A percentile compares a stretch with the other conserved stretches of the same genome.
Evolutionary conservation across 768 basidiomycete species (phyloP).

Genomic region (Tricholoma matsutake): DNA sequence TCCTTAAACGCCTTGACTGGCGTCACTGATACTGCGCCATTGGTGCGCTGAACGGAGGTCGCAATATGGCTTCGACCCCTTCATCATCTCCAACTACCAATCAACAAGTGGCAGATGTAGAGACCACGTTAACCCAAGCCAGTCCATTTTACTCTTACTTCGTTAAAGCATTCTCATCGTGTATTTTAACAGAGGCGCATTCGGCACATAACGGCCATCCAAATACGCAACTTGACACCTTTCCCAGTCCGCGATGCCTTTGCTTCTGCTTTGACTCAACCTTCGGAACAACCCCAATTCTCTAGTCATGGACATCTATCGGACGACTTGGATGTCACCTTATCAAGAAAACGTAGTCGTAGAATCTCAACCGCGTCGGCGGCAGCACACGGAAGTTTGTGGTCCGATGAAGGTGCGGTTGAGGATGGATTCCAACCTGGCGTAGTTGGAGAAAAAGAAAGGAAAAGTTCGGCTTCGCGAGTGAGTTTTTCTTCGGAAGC

Average conservation of each 20-base stretch:
- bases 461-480: constrained; percentile 46
- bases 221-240: constrained; percentile 80
- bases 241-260: constrained; percentile 79
- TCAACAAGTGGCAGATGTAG: not conserved
- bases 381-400: constrained; percentile 43
- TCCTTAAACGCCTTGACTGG: not conserved
- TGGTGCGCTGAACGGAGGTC: not conserved
- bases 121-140: constrained; percentile 11
- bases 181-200: constrained; percentile 52
- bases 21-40: not conserved
- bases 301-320: constrained; percentile 53
- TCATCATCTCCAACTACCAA: not conserved
- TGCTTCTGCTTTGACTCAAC: constrained; percentile 70
- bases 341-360: constrained; percentile 56
- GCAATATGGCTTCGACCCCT: not conserved
- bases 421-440: constrained; percentile 24
- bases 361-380: constrained; percentile 59
- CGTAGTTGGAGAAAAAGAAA: constrained; percentile 31
- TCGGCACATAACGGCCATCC: constrained; percentile 69
- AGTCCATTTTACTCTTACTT: constrained; percentile 3
- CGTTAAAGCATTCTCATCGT: constrained; percentile 7
- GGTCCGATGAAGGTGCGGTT: constrained; percentile 41
- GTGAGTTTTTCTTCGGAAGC: constrained; percentile 33
- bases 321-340: constrained; percentile 67
- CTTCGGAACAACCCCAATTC: constrained; percentile 60